Conservation (phyloP, 768 basidiomycete species). For the Albatrellus ellisii region DNA sequence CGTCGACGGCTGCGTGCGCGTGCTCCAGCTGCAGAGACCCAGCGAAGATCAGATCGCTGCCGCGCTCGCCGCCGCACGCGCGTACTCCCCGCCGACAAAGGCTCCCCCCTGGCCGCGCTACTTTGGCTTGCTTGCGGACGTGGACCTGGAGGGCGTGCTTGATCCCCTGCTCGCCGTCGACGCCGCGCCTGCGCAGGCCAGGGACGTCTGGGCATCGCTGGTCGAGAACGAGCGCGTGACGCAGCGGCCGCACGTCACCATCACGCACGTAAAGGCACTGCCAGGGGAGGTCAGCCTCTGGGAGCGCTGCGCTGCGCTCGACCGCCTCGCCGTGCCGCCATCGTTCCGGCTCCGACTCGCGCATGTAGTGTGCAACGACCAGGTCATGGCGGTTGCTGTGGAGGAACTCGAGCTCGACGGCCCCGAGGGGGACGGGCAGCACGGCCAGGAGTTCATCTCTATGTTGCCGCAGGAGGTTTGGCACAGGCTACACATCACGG, state of each 20-base stretch:
- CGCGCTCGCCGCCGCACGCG: constrained; percentile 28
- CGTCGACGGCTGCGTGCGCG: constrained; percentile 39
- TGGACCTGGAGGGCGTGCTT: constrained; percentile 43
- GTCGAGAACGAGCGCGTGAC: constrained; percentile 34
- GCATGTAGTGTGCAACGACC: constrained; percentile 57
- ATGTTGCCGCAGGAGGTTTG: constrained; percentile 33
- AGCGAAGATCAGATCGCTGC: constrained; percentile 39
- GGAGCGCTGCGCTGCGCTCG: constrained; percentile 35
- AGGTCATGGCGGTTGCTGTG: constrained; percentile 73
- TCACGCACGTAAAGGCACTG: constrained; percentile 57
- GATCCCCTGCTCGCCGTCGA: constrained; percentile 24
- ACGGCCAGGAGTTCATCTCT: constrained; percentile 34
- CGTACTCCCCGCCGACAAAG: constrained; percentile 27
- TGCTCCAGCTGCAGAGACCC: constrained; percentile 43
- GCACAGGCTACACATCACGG: constrained; percentile 67
- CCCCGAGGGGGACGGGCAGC: constrained; percentile 21
- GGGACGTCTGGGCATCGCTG: constrained; percentile 36
- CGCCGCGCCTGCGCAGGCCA: constrained; percentile 21
- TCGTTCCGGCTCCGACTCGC: constrained; percentile 49
- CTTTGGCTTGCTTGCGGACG: constrained; percentile 65
- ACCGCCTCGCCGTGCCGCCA: constrained; percentile 27
- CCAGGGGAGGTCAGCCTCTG: constrained; percentile 27
- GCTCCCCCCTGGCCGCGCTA: constrained; percentile 39
- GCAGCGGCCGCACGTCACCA: constrained; percentile 68
- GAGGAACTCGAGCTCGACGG: constrained; percentile 34